Evolutionary conservation across 176 grass and related monocot genomes (phyloP), one percentile per base, ranked within the genome.

Genomic region (Musa itinerans): DNA sequence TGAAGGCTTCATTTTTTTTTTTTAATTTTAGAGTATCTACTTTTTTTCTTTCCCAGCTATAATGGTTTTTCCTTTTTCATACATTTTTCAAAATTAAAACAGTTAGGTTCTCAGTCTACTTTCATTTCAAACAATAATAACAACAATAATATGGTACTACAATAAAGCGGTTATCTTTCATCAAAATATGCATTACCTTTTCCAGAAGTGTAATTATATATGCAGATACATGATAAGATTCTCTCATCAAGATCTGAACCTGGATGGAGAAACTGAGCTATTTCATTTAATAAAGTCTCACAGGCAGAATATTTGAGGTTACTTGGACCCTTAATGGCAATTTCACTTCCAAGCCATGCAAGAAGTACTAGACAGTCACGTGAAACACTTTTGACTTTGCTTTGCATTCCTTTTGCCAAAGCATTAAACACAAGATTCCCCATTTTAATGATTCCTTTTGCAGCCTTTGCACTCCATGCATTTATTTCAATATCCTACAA

Each of bases 181-280:
- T 70, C 23, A 66, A 54, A 1, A 8, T 76, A 51, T 73, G 34
- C 34, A 70, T 82, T 93, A 99, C 95, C 95, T 99, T 94, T 99
- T 72, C 90, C 95, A 77, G 86, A 91, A 49, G 95, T 94, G 81
- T 87, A 99, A 62, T 91, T 99, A 68, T 99, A 99, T 13, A 99
- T 73, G 64, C 81, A 99, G 81, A 94, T 83, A 53, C 95, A 99
- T 64, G 90, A 84, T 52, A 99, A 76, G 81, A 99, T 68, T 70
- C 90, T 87, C 83, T 99, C 90, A 10, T 91, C 90, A 78, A 94
- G 86, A 53, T 94, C 84, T 56, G 80, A 89, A 49, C 95, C 86
- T 52, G 95, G 88, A 85, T 94, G 90, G 69, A 99, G 83, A 86
- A 89, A 84, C 23, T 63, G 70, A 27, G 83, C 78, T 76, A 91